Evolutionary conservation across 2,329 filamentous ascomycete species (phyloP), one percentile per base, ranked within the genome.

Genomic region (Cytospora schulzeri): DNA sequence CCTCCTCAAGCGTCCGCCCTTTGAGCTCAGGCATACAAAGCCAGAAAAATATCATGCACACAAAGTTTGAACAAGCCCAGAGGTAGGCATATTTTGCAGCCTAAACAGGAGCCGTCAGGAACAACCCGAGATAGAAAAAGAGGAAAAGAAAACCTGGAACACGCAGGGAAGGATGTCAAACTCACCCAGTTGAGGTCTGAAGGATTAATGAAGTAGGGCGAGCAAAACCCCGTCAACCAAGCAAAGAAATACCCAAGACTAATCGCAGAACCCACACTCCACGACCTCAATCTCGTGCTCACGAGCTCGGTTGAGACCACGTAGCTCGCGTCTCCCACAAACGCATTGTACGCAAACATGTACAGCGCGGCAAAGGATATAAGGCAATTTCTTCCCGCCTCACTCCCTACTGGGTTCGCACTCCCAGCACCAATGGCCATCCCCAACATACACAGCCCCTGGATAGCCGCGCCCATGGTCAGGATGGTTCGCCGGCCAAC

Each of bases 181-280:
- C 69, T 59, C 50, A 73, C 71, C 73, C 79, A 81, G 67, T 78
- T 76, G 63, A 81, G 68, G 4, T 74, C 68, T 6, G 70, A 69
- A 0, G 78, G 77, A 57, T 80, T 81, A 70, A 82, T 81, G 64
- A 81, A 81, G 68, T 81, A 81, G 0, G 79, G 79, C 15, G 78
- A 76, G 28, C 77, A 79, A 67, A 80, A 81, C 0, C 75, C 77
- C 0, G 76, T 77, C 9, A 81, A 71, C 79, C 71, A 83, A 1
- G 79, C 80, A 6, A 81, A 76, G 33, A 81, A 74, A 67, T 83
- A 83, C 0, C 79, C 80, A 7, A 81, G 70, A 28, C 77, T 79
- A 41, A 81, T 81, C 12, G 81, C 80, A 8, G 76, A 76, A n/a
- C 81, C 81, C 33, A 83, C 80, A 0, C 80, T 82, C 72, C 80